Evolutionary conservation across 2,329 filamentous ascomycete genomes (phyloP), one percentile per base, ranked within the genome.

Genomic region (Pseudocercospora eumusae): DNA sequence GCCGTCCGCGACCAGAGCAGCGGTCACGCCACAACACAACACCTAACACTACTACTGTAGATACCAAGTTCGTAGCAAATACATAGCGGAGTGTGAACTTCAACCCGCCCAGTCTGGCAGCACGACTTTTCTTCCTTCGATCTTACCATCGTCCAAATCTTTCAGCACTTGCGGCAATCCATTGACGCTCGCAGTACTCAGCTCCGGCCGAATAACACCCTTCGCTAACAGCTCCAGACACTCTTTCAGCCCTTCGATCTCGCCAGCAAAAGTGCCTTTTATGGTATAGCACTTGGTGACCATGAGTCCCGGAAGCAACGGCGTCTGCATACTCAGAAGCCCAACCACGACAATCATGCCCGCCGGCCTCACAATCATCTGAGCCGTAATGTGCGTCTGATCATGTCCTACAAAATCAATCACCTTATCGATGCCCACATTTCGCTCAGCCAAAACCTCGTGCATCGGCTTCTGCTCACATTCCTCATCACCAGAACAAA

Each of bases 181-280:
- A 15, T 71, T 61, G 44, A 78, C 64, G 11, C 63, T 69, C 6
- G 68, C 71, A 6, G 68, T 70, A 56, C 75, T 69, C 4, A 79
- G 74, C 40, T 74, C 71, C 4, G 77, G 78, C 15, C 54, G 64
- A 23, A 79, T 70, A 0, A 71, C 67, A 4, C 74, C 73, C 28
- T 71, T 63, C 0, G 70, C 66, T 59, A 80, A 75, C 42, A 79
- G 63, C 6, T 75, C 63, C 47, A 77, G 63, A 1, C 77, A 75
- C 44, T 76, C 70, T 33, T 70, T 65, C n/a, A 82, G 64, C 57
- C 80, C 78, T 10, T 62, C 59, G 1, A 77, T 68, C 59, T 77
- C 78, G 0, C 79, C 79, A 3, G 77, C 78, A 45, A 81, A 81
- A 8, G 76, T 77, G 27, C 64, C 64, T 40, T 67, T 66, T 44